Conservation (phyloP, 2,329 filamentous ascomycete species). For the Onygenales sp. region DNA sequence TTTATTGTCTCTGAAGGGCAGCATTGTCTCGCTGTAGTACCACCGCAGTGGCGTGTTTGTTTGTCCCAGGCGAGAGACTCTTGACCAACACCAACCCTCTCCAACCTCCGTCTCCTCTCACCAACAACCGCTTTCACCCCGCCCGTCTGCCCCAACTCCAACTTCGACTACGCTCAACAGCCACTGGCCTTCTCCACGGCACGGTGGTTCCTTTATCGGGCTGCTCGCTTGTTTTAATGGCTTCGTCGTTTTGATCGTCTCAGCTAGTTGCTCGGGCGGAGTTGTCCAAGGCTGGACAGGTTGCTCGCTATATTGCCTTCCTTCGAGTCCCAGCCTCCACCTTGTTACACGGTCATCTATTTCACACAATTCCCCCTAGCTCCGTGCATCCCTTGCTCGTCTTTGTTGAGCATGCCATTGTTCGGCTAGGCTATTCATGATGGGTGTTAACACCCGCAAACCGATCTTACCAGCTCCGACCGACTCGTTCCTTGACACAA, state of each 20-base stretch:
- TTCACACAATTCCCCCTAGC: not conserved
- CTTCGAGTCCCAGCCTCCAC: not conserved
- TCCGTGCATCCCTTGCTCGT: not conserved
- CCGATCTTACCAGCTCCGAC: slow-evolving; percentile 41
- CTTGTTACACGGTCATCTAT: not conserved
- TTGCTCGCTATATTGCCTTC: not conserved
- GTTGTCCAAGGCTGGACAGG: not conserved
- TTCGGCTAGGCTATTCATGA: slow-evolving; percentile 27
- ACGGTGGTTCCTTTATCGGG: not conserved
- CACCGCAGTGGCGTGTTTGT: not conserved
- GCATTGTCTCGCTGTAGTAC: not conserved
- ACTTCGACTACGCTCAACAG: not conserved
- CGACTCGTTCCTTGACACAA: slow-evolving; percentile 38
- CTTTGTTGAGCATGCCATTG: slow-evolving; percentile 26
- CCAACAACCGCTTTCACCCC: not conserved
- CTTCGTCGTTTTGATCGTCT: not conserved
- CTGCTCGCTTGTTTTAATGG: not conserved
- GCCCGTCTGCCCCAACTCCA: not conserved
- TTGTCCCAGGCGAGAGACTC: not conserved
- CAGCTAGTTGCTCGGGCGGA: not conserved
- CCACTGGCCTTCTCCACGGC: not conserved
- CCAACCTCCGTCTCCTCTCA: not conserved
- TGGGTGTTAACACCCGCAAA: slow-evolving; percentile 41
- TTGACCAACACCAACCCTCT: not conserved
- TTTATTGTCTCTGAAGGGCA: not conserved